Evolutionary conservation across 192 early-diverging fungal species (phyloP).

Genomic region (Coemansia sp.): DNA sequence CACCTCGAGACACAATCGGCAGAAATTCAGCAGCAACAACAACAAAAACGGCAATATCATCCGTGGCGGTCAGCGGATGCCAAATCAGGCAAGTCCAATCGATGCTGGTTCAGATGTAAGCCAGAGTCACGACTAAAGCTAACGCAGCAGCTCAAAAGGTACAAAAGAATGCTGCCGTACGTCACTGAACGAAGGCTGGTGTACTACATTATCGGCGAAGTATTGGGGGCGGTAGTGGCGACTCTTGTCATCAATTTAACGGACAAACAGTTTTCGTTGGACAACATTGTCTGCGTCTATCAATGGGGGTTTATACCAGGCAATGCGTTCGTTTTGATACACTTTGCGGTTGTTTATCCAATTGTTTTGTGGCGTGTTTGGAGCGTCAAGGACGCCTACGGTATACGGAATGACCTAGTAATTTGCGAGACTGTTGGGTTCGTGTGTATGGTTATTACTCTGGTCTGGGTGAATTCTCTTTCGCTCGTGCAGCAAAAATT

Average conservation of each 20-base stretch:
- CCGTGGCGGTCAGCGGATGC: not conserved
- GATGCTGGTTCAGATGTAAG: constrained; percentile 1
- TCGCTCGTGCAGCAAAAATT: constrained; percentile 26
- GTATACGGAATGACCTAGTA: constrained; percentile 62
- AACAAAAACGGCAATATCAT: not conserved
- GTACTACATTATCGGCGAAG: constrained; percentile 8
- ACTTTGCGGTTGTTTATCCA: constrained; percentile 57
- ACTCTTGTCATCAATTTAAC: constrained; percentile 28
- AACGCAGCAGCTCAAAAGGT: constrained; percentile 22
- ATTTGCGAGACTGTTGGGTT: constrained; percentile 53
- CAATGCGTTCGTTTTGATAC: constrained; percentile 29
- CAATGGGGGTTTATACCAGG: constrained; percentile 31
- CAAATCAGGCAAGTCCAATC: not conserved
- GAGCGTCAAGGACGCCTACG: constrained; percentile 58
- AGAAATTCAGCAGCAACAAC: not conserved
- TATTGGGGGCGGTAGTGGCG: not conserved
- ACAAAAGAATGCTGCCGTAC: constrained; percentile 27
- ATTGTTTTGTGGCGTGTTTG: constrained; percentile 55
- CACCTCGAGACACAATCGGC: not conserved
- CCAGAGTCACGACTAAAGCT: constrained; percentile 10
- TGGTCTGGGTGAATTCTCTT: constrained; percentile 43
- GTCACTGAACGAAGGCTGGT: constrained; percentile 30
- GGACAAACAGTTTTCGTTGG: constrained; percentile 32
- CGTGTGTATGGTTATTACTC: constrained; percentile 37
- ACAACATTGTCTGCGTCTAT: constrained; percentile 20